Percentiles rank a stretch among this genome's conserved stretches.
Evolutionary conservation across 306 rosid genomes (phyloP).

Genomic region (Trifolium subterraneum): DNA sequence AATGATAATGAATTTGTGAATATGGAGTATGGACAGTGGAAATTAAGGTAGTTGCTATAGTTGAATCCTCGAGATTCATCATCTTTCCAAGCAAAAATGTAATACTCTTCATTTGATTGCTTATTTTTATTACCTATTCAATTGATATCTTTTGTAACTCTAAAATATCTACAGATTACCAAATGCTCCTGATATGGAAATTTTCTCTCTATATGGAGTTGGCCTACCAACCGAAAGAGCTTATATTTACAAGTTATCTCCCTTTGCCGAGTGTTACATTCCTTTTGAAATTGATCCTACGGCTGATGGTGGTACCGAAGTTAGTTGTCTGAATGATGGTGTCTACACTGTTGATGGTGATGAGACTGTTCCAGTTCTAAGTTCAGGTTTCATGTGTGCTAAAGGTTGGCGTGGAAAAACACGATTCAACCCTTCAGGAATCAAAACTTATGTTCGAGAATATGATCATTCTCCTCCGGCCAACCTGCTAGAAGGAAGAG

Average conservation of each 20-base stretch:
- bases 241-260: slow-evolving; percentile 70
- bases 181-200: slow-evolving; percentile 89
- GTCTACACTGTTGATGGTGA: slow-evolving; percentile 80
- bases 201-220: slow-evolving; percentile 82
- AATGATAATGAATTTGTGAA: not conserved
- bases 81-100: not conserved
- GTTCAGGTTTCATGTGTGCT: slow-evolving; percentile 89
- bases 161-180: slow-evolving; percentile 66
- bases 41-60: not conserved
- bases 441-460: slow-evolving; percentile 62
- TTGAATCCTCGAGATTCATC: not conserved
- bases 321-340: slow-evolving; percentile 69
- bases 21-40: not conserved
- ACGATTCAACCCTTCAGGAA: slow-evolving; percentile 77
- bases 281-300: slow-evolving; percentile 78
- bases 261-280: slow-evolving; percentile 71
- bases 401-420: slow-evolving; percentile 89
- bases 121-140: not conserved
- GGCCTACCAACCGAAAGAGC: slow-evolving; percentile 90
- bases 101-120: slow-evolving; percentile 3
- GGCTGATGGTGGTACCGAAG: slow-evolving; percentile 58
- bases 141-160: slow-evolving; percentile 21
- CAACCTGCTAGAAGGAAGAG: slow-evolving; percentile 76
- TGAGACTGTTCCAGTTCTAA: slow-evolving; percentile 85
- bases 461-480: slow-evolving; percentile 84